Evolutionary conservation across 768 basidiomycete species (phyloP), one percentile per base, ranked within the genome.

Genomic region (Suillus hirtellus): DNA sequence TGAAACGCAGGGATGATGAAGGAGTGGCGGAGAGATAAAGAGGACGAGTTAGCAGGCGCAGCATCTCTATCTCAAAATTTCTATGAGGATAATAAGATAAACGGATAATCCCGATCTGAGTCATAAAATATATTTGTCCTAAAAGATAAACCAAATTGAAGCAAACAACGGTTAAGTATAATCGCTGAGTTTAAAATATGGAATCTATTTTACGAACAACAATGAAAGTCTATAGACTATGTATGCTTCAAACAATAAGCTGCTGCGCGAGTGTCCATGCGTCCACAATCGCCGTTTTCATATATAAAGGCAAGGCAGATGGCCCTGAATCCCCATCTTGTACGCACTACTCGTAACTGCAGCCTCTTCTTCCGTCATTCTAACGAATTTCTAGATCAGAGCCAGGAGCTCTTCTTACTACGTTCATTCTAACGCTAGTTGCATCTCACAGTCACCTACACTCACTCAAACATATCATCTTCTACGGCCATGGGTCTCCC

Each of bases 51-150:
- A 72, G 46, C 58, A 66, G 44, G 63, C 64, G 72, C 50, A 77
- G 42, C 79, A 79, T 79, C 65, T 66, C 59, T 49, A 54, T 42
- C 60, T 59, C 61, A 65, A 73, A 69, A 44, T 61, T 66, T 69
- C 59, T 34, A 55, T 47, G 53, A 35, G 24, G 49, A 44, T 44
- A 44, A 44, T 59, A 60, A 24, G 27, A 52, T 50, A 60, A 7
- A 61, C 73, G 73, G 72, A 63, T 63, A 68, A 67, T 19, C 52
- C 73, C 74, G 74, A 66, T 49, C 47, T 46, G 61, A 60, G 59
- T 54, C 43, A 60, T 8, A 44, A 44, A 19, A 44, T 42, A 42
- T 56, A n/a, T 56, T 56, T 56, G n/a, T 40, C 37, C 54, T 15
- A n/a, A 35, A 49, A 49, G 24, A 37, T 37, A 37, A 55, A 24